Percentiles rank a stretch among this genome's conserved stretches.
Evolutionary conservation across 192 early-diverging fungal species (phyloP).

Genomic region (Chytriomyces confervae): DNA sequence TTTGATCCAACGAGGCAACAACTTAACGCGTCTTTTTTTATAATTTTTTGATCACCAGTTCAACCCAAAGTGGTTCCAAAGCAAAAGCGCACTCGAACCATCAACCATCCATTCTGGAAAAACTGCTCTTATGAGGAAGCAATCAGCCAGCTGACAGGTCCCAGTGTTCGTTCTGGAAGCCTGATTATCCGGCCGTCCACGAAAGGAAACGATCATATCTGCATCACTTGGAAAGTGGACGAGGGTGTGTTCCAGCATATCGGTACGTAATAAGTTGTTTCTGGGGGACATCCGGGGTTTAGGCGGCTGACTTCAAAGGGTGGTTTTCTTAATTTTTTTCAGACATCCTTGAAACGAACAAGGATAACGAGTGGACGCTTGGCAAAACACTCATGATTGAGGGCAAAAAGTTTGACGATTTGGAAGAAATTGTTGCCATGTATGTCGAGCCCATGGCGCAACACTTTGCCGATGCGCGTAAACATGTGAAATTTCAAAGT

Average conservation of each 20-base stretch:
- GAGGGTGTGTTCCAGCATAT: constrained; percentile 89
- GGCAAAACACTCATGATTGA: constrained; percentile 74
- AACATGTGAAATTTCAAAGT: constrained; percentile 80
- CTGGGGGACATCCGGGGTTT: background rate
- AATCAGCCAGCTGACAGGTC: constrained; percentile 69
- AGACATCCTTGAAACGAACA: constrained; percentile 75
- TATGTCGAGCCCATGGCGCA: constrained; percentile 85
- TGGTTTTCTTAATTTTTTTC: background rate
- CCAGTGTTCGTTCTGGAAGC: constrained; percentile 66
- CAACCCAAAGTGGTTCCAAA: constrained; percentile 2
- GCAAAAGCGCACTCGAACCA: constrained; percentile 59
- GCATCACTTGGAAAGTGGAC: constrained; percentile 92
- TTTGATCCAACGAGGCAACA: background rate
- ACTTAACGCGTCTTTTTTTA: background rate
- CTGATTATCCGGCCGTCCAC: constrained; percentile 91
- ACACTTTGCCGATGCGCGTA: constrained; percentile 71
- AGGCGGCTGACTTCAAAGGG: background rate
- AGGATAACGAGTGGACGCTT: constrained; percentile 74
- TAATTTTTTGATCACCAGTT: background rate
- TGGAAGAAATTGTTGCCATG: constrained; percentile 90
- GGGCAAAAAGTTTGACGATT: constrained; percentile 74
- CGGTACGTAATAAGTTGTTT: constrained; percentile 45
- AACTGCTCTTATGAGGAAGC: constrained; percentile 75
- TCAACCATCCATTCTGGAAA: constrained; percentile 88
- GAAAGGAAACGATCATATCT: constrained; percentile 84